Percentiles rank a stretch among this genome's conserved stretches.
phyloP scores from a whole-genome alignment of 306 rosid species.

The Cucumis hystrix region DNA sequence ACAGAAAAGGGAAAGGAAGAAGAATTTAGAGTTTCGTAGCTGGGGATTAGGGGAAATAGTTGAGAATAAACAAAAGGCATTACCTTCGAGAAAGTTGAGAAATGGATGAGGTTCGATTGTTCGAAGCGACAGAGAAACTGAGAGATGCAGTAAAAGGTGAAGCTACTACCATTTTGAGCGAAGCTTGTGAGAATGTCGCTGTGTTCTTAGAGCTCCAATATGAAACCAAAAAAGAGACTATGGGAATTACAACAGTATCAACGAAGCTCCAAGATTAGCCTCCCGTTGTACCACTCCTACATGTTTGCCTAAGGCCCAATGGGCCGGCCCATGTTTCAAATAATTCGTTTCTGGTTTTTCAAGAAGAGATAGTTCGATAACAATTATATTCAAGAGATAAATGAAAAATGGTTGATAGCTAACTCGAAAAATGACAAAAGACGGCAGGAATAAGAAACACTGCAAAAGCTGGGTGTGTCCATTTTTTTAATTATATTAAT shows the following conservation, averaged over 20 bases:
- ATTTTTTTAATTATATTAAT: too few species aligned
- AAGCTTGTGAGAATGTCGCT: not conserved
- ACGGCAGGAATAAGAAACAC: too few species aligned
- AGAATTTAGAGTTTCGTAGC: not conserved
- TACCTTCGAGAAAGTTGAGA: slow-evolving; percentile 36
- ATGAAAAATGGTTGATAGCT: too few species aligned
- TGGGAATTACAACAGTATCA: not conserved
- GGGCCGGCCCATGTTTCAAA: not conserved
- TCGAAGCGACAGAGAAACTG: slow-evolving; percentile 47
- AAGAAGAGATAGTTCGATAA: too few species aligned
- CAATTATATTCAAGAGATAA: too few species aligned
- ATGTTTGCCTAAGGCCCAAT: not conserved
- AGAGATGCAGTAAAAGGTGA: slow-evolving; percentile 39
- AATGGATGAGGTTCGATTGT: slow-evolving; percentile 21
- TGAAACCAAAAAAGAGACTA: not conserved
- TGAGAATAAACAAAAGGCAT: not conserved
- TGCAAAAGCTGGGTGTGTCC: too few species aligned
- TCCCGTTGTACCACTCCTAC: not conserved
- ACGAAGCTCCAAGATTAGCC: not conserved
- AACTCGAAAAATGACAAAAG: too few species aligned
- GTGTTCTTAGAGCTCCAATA: not conserved
- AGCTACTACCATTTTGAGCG: slow-evolving; percentile 38
- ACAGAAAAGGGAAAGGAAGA: not conserved
- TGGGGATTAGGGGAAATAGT: not conserved
- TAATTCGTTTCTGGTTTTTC: too few species aligned